These are phyloP conservation scores for Sarcocystis neurona DNA, from an alignment of 169 alveolate species.

Conservation along the genomic window DNA sequence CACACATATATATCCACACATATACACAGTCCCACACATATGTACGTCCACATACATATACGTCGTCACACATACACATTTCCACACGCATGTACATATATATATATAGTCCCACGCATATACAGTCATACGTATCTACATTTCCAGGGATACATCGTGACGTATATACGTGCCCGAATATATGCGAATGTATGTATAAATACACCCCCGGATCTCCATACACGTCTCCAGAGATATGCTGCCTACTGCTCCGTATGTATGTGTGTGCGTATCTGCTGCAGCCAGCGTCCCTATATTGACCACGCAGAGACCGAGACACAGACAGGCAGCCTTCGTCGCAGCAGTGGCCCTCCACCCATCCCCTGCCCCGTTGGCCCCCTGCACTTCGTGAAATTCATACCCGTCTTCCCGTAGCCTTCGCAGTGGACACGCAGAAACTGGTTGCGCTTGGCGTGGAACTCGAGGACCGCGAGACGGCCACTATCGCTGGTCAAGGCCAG, in stretches of 20 bases:
- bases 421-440: slow-evolving; percentile 92
- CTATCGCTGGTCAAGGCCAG: slow-evolving; percentile 96
- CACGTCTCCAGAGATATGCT: background rate
- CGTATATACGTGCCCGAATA: background rate
- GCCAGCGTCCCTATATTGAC: too few species aligned
- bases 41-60: background rate
- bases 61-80: background rate
- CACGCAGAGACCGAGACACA: too few species aligned
- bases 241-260: background rate
- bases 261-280: too few species aligned
- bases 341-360: background rate
- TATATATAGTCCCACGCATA: background rate
- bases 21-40: background rate
- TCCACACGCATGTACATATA: background rate
- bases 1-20: background rate
- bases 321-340: background rate
- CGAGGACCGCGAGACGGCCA: slow-evolving; percentile 94
- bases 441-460: slow-evolving; percentile 83
- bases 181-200: background rate
- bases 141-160: background rate
- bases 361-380: background rate
- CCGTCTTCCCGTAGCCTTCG: slow-evolving; percentile 98
- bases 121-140: background rate
- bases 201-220: background rate
- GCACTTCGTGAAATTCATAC: slow-evolving; percentile 7